Evolutionary conservation across 768 basidiomycete species (phyloP), one percentile per base, ranked within the genome.

Genomic region (Boletus insuetus): DNA sequence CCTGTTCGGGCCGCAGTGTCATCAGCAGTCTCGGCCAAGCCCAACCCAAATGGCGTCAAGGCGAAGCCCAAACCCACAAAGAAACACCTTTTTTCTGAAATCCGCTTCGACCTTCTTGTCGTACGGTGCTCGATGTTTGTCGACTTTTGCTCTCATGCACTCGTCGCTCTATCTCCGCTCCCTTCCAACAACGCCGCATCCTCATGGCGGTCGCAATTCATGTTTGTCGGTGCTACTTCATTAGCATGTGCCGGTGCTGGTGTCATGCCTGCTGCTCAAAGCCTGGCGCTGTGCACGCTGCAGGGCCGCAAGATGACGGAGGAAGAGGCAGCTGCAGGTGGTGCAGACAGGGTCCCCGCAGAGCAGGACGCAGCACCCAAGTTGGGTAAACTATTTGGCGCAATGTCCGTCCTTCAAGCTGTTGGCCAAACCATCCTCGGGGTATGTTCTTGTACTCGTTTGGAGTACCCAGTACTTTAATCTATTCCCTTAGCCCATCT

Each of bases 231-330:
- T 0, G 74, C 84, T 29, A 87, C 87, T 2, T 81, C 81, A 35
- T 65, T 91, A 39, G 79, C 82, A 7, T 81, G 82, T 19, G 79
- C 88, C 41, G 86, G 86, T 13, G 81, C 84, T 3, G 90, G 88
- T 4, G 80, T 85, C 14, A 79, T 81, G 51, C 89, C 90, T 9
- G 79, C 86, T 1, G 67, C 82, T 49, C 85, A 90, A 56, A 88
- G 86, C n/a, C 75, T 92, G 10, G 89, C 87, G 0, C 74, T 91
- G 6, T 87, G 82, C 60, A 76, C 88, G n/a, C 58, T 81, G n/a
- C 75, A 77, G 35, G 65, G 64, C 41, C 67, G 62, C 52, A 69
- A 54, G 38, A 40, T 64, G 40, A 64, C 52, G 22, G 57, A 65
- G 45, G 59, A 64, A 26, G 82, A 67, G 76, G 26, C 66, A 54